Percentiles rank a stretch among this genome's conserved stretches.
These are phyloP conservation scores for Hibiscus tridactylites DNA, from an alignment of 345 rosid genomes.

Conservation along the genomic window DNA sequence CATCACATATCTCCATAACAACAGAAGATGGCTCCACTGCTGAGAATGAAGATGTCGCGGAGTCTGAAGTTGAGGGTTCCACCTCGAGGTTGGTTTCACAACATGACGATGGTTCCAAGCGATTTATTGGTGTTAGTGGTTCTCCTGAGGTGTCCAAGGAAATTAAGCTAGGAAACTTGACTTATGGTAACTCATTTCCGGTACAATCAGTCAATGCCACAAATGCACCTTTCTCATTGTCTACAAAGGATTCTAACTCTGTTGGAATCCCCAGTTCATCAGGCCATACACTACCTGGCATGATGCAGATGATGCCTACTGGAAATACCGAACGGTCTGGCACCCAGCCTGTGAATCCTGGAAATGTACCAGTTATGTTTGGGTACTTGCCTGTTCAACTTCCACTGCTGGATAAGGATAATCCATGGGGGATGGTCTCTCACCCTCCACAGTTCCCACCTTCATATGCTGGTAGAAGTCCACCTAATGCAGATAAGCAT, in stretches of 20 bases:
- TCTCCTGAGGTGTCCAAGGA: constrained; percentile 44
- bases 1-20: constrained; percentile 61
- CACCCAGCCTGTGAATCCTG: constrained; percentile 37
- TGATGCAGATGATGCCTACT: constrained; percentile 38
- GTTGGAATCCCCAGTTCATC: constrained; percentile 34
- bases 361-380: constrained; percentile 55
- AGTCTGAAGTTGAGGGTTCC: constrained; percentile 87
- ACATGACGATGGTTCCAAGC: constrained; percentile 45
- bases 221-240: constrained; percentile 37
- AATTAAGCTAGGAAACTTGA: constrained; percentile 11
- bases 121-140: constrained; percentile 28
- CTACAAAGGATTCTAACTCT: constrained; percentile 46
- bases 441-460: constrained; percentile 49
- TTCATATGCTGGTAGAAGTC: constrained; percentile 44
- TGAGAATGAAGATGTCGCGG: constrained; percentile 93
- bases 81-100: constrained; percentile 42
- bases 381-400: constrained; percentile 81
- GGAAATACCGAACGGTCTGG: constrained; percentile 31
- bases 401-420: constrained; percentile 75
- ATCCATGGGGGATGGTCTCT: constrained; percentile 56
- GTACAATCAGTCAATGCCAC: constrained; percentile 10
- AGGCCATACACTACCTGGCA: constrained; percentile 35
- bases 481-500: constrained; percentile 44
- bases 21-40: constrained; percentile 88
- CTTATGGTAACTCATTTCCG: constrained; percentile 2